Evolutionary conservation across 225 moss, liverwort and hornwort genomes (phyloP).

Genomic region (Pseudisothecium myosuroides): DNA sequence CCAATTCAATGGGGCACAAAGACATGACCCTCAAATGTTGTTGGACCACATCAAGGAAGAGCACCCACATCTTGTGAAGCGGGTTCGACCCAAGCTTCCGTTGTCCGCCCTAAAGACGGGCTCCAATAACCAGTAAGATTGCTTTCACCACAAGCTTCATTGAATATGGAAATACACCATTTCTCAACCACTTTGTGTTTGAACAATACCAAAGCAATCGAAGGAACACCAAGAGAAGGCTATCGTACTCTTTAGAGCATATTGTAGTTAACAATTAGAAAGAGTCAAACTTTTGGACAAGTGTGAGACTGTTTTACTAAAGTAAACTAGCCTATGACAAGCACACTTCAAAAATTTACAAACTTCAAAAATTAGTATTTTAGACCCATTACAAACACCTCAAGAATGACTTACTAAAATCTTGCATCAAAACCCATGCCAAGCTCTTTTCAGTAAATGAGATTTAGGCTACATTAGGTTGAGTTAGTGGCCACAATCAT

Average conservation of each 20-base stretch:
- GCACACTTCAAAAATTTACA: no score
- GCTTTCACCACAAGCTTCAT: not conserved
- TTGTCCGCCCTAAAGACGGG: not conserved
- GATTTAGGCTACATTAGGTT: not conserved
- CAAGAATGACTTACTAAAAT: accelerated
- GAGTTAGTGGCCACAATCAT: no score
- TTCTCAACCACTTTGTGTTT: not conserved
- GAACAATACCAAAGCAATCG: not conserved
- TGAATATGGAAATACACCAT: not conserved
- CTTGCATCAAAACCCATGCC: not conserved
- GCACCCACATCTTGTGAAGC: slow-evolving; percentile 26
- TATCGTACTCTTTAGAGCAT: not conserved
- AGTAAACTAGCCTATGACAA: not conserved
- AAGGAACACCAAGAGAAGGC: not conserved
- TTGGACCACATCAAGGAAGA: slow-evolving; percentile 18
- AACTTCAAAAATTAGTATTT: no score
- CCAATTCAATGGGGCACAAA: slow-evolving; percentile 26
- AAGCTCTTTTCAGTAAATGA: not conserved
- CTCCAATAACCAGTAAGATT: not conserved
- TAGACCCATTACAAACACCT: not conserved
- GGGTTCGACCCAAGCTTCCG: not conserved
- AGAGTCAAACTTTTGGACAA: not conserved
- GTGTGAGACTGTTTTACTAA: not conserved
- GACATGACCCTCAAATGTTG: slow-evolving; percentile 28
- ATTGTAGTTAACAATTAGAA: not conserved